Base-by-base conservation (phyloP, 495 filamentous ascomycete genomes). In the Podospora sp. region DNA sequence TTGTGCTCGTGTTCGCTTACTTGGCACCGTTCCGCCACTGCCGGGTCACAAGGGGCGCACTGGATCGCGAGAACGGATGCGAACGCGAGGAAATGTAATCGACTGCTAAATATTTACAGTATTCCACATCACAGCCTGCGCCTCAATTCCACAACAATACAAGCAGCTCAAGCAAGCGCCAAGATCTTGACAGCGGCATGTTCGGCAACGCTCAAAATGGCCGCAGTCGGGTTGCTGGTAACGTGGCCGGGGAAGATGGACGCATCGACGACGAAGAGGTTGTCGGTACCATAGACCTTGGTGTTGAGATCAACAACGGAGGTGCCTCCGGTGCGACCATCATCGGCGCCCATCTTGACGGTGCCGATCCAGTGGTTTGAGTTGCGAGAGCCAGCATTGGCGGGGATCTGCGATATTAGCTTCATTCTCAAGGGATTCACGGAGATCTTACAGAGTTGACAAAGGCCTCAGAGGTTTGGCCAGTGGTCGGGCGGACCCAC, bases 261-360 rank as follows among this genome's bases (percentile, higher is more conserved):
- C 12, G 82, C 86, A 66, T 89, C 86, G 25, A 89, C 81, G 25
- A 89, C 85, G 72, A 86, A 86, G 66, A 91, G 77, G 76, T 90
- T 91, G 68, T 89, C 84, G 9, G 84, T 90, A 62, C 89, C 89
- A 62, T 91, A 92, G 52, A 91, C 88, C 78, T 89, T 87, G 65
- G 86, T 83, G 80, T 90, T 84, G 21, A 80, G 75, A 68, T 92
- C 89, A 20, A 92, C 88, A 25, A 92, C 89, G 5, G 81, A 69
- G 20, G 85, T 88, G 53, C 89, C 90, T 51, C 80, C 79, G 22
- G 78, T 81, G 35, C 87, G 83, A 29, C 89, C 89, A 67, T 88
- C 86, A 69, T 91, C 87, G 11, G 79, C 79, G 53, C 90, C 90
- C 69, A 92, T 80, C 79, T 90, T 91, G 60, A 74, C 74, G 9